Evolutionary conservation across 257 asterid genomes (phyloP), one percentile per base, ranked within the genome.

Genomic region (Gardenia jasminoides): DNA sequence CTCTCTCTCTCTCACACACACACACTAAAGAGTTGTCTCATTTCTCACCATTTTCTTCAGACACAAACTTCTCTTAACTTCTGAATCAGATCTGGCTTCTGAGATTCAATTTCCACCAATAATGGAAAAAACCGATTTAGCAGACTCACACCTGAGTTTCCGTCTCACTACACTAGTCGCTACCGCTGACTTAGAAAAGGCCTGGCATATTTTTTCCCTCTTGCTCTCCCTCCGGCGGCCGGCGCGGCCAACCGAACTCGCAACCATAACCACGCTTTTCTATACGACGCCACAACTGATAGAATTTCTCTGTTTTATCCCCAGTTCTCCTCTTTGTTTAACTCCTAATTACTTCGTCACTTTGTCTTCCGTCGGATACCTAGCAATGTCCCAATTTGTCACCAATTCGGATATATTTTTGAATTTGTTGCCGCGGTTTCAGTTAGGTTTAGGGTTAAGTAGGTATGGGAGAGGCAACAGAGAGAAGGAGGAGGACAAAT

Each of bases 201-300:
- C 94, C 31, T 94, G 98, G 98, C 86, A 86, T n/a, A 79, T 94
- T 31, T 78, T 85, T 80, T 89, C 89, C 20, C 88, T 87, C 52
- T 75, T 94, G 74, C 75, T 92, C 75, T 56, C 86, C 41, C 74
- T 74, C 66, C 85, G 93, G 41, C 81, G 88, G 48, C 97, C 96
- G 22, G 85, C 79, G 54, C 81, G 24, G 36, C 86, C 89, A 0
- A 31, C 81, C 22, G 97, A 94, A 59, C 86, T 94, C 24, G 85
- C 92, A 0, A 75, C 84, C 44, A 82, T 54, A 50, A 85, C 84
- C 83, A 75, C 78, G 19, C 78, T 81, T 61, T 86, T 82, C 70
- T 10, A 50, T 75, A 58, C 79, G 46, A 74, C 89, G 48, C 90
- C 93, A 12, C 83, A 85, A 22, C 80, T 79, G 74, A 75, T 94